Base-by-base conservation (phyloP, 108 stramenopile species). In the Licmophora abbreviata region DNA sequence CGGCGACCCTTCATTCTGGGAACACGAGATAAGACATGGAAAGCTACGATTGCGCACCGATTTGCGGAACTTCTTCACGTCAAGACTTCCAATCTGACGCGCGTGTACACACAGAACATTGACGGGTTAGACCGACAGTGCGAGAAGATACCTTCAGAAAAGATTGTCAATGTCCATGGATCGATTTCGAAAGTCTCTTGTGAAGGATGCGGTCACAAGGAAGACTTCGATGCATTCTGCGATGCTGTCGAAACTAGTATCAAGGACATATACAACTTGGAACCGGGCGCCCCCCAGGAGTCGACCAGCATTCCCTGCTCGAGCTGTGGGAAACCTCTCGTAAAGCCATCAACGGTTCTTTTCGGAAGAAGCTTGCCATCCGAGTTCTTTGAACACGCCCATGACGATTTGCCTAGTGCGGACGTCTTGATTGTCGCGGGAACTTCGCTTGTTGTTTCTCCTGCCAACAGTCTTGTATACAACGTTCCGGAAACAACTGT, bases 101-200 rank as follows among this genome's bases (percentile, higher is more conserved):
- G 82, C 29, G 44, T 77, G 7, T 85, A 79, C 50, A 85, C 85
- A 24, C 89, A 92, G 64, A 92, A 92, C 52, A 92, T 92, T 58
- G 89, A 92, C 63, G 89, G 89, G 17, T 62, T 92, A 15, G 77
- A 81, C 55, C 45, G 56, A 51, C 71, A 76, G 63, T 59, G 71
- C 59, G 58, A 61, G 14, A 41, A 62, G 23, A 30, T 85, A 14
- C 76, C 76, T 5, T 22, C 47, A 9, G 73, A 70, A 1, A 63
- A 63, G 29, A 64, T 84, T 35, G 69, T 83, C 7, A 58, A 61
- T 48, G 80, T 81, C 25, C 88, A 90, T 58, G 88, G 88, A 23
- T 61, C 76, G 6, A 56, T 90, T 25, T 59, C 68, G 7, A 49
- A 71, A 51, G 79, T 51, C 15, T 25, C 57, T 8, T 90, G 88